Base-by-base conservation (phyloP, 2,329 filamentous ascomycete species). In the Thelonectria blattea region DNA sequence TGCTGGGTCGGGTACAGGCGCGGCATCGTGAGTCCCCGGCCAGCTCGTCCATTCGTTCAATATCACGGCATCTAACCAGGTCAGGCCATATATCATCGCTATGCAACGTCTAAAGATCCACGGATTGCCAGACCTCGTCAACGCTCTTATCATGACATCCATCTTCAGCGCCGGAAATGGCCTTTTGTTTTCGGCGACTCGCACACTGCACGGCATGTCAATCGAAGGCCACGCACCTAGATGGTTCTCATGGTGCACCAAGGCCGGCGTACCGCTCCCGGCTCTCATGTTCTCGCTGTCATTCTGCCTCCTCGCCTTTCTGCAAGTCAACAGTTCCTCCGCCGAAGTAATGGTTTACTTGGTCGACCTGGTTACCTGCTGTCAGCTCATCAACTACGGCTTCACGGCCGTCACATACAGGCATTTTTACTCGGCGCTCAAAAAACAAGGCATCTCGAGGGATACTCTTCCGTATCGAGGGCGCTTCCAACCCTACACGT, bases 101-200 rank as follows among this genome's bases (percentile, higher is more conserved):
- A 58, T 61, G 55, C 30, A 58, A 15, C 20, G 55, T 2, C 50
- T 61, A 11, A 58, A 52, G 17, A 78, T 85, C 49, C 65, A 67
- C 0, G 79, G 78, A 9, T 75, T 85, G 12, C 81, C 81, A 12
- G 75, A 81, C 30, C 72, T 85, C 18, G 75, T 82, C 51, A 85
- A 85, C 63, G 82, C 81, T 6, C 74, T 90, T 70, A 51, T 67
- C 62, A 53, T 61, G 50, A 53, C 50, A 17, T 79, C 76, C 60
- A 67, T 82, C 2, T 83, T 86, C 61, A 83, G 80, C 43, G 84
- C 84, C 2, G 84, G 83, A 22, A 85, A 81, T 51, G 80, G 84
- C 43, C 81, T 80, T 64, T 73, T 87, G 11, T 85, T 83, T 63
- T 83, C 83, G 9, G 55, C 59, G 3, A 61, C 50, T 34, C 55